phyloP scores from a whole-genome alignment of 805 yeast species.

The Jamesozyma piceae region DNA sequence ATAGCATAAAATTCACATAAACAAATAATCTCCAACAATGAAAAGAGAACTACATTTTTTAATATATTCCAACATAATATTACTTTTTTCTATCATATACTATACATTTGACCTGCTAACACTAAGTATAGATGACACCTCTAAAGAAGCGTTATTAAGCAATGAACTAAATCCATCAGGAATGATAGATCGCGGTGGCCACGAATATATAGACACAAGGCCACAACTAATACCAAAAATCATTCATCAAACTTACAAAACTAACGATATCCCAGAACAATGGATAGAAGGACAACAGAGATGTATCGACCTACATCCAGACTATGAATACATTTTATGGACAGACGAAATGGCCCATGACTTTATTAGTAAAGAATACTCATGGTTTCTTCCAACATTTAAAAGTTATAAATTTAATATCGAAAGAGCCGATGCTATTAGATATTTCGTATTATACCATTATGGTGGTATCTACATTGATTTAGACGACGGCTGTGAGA shows the following conservation, averaged over 20 bases:
- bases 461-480: constrained; percentile 89
- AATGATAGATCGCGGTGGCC: no score
- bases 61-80: constrained; percentile 47
- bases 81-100: constrained; percentile 48
- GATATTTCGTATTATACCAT: constrained; percentile 74
- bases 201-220: no score
- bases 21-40: constrained; percentile 28
- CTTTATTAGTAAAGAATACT: constrained; percentile 68
- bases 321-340: constrained; percentile 82
- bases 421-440: constrained; percentile 81
- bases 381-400: constrained; percentile 79
- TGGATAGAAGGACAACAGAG: constrained; percentile 75
- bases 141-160: constrained; percentile 51
- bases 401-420: constrained; percentile 73
- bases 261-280: constrained; percentile 62
- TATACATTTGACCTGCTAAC: constrained; percentile 64
- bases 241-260: constrained; percentile 88
- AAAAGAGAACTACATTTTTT: constrained; percentile 58
- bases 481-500: constrained; percentile 79
- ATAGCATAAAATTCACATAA: not conserved
- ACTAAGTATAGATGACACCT: constrained; percentile 62
- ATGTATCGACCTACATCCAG: constrained; percentile 74
- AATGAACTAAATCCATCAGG: constrained; percentile 47
- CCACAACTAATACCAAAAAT: constrained; percentile 63
- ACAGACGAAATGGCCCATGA: constrained; percentile 76